These are phyloP conservation scores for Hypoxylon perforatum DNA, from an alignment of 495 filamentous ascomycete species.

Conservation along the genomic window DNA sequence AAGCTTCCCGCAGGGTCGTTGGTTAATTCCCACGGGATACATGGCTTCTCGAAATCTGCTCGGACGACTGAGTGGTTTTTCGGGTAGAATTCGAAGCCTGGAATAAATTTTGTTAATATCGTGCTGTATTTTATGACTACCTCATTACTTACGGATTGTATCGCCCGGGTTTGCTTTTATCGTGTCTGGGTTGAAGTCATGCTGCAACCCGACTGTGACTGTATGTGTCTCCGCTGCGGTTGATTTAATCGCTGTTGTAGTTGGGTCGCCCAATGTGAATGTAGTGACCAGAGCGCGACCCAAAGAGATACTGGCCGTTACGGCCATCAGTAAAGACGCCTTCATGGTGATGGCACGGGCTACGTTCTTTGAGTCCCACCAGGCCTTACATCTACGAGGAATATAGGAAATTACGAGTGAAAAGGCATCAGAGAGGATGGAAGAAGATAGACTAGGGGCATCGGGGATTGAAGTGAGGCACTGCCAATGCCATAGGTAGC, in stretches of 20 bases:
- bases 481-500: not conserved
- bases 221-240: slow-evolving; percentile 18
- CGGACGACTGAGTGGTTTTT: slow-evolving; percentile 68
- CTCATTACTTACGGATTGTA: slow-evolving; percentile 23
- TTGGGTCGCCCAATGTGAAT: not conserved
- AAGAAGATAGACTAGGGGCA: not conserved
- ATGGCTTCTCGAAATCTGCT: slow-evolving; percentile 65
- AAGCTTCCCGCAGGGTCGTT: slow-evolving; percentile 18
- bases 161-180: slow-evolving; percentile 19
- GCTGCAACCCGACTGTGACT: slow-evolving; percentile 20
- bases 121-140: no score
- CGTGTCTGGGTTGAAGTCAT: slow-evolving; percentile 22
- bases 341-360: not conserved
- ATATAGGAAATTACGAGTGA: not conserved
- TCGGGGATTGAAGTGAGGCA: not conserved
- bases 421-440: not conserved
- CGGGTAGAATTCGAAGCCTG: slow-evolving; percentile 67
- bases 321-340: not conserved
- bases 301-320: not conserved
- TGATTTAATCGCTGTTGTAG: not conserved
- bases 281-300: not conserved
- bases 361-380: not conserved
- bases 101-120: not conserved
- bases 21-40: slow-evolving; percentile 67
- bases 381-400: not conserved